phyloP scores from a whole-genome alignment of 441 rosid genomes.

The Aquilaria agallochum region DNA sequence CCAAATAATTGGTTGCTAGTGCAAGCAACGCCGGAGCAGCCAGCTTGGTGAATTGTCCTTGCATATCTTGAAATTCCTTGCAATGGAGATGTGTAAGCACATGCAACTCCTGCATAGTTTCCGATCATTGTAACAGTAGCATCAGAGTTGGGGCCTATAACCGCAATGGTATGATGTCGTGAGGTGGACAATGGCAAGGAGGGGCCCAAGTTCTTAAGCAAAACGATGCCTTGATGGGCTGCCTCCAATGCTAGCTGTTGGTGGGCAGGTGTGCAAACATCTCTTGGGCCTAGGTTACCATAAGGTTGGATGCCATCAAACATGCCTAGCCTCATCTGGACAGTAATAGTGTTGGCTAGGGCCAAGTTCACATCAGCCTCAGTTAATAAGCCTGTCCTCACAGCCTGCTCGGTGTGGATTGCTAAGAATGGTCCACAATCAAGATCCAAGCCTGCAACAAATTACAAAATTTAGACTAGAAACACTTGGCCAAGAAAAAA shows the following conservation, averaged over 20 bases:
- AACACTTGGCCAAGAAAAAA: neutral
- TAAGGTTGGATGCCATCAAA: slow-evolving; percentile 55
- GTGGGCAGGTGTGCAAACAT: slow-evolving; percentile 57
- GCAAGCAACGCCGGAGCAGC: slow-evolving; percentile 48
- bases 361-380: slow-evolving; percentile 50
- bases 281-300: slow-evolving; percentile 61
- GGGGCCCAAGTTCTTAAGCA: slow-evolving; percentile 36
- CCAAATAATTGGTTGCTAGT: slow-evolving; percentile 26
- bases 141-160: slow-evolving; percentile 71
- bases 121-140: slow-evolving; percentile 71
- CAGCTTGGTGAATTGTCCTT: slow-evolving; percentile 46
- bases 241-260: slow-evolving; percentile 59
- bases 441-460: slow-evolving; percentile 48
- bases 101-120: slow-evolving; percentile 69
- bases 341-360: slow-evolving; percentile 54
- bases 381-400: slow-evolving; percentile 33
- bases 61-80: slow-evolving; percentile 58
- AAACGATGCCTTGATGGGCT: slow-evolving; percentile 68
- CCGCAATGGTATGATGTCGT: slow-evolving; percentile 51
- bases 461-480: neutral
- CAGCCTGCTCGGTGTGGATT: slow-evolving; percentile 61
- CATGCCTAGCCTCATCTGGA: slow-evolving; percentile 78
- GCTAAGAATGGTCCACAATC: slow-evolving; percentile 87
- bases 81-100: slow-evolving; percentile 50
- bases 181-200: slow-evolving; percentile 45